phyloP scores from a whole-genome alignment of 2,329 filamentous ascomycete species.

The Pestalotiopsis sp. region DNA sequence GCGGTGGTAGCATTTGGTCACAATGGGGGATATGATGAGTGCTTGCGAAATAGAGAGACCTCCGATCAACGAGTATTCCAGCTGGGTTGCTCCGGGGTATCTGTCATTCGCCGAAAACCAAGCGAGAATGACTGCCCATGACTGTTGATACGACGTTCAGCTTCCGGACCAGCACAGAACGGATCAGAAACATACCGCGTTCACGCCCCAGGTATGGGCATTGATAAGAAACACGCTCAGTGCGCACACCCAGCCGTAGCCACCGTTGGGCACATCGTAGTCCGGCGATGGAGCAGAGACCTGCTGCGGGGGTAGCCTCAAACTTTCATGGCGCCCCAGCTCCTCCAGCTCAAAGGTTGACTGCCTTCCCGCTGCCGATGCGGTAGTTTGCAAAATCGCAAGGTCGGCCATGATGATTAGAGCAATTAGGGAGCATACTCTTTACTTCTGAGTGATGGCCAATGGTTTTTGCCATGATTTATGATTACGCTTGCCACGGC shows the following conservation, averaged over 20 bases:
- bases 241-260: constrained; percentile 55
- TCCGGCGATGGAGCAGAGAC: background rate
- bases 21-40: constrained; percentile 43
- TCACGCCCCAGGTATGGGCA: constrained; percentile 43
- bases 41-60: constrained; percentile 53
- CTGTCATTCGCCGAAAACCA: constrained; percentile 54
- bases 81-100: constrained; percentile 52
- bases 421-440: background rate
- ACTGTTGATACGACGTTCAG: constrained; percentile 21
- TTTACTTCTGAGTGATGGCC: background rate
- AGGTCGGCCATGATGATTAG: background rate
- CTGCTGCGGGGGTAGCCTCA: background rate
- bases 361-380: background rate
- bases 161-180: background rate
- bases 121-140: constrained; percentile 59
- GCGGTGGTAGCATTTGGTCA: constrained; percentile 26
- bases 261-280: constrained; percentile 53
- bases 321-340: background rate
- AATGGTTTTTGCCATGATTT: background rate
- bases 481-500: background rate
- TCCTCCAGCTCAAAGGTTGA: background rate
- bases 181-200: constrained; percentile 27
- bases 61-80: constrained; percentile 64
- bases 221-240: constrained; percentile 38
- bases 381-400: background rate